A percentile compares a stretch with the other conserved stretches of the same genome.
Evolutionary conservation across 192 early-diverging fungal species (phyloP).

Genomic region (Linderina pennispora): DNA sequence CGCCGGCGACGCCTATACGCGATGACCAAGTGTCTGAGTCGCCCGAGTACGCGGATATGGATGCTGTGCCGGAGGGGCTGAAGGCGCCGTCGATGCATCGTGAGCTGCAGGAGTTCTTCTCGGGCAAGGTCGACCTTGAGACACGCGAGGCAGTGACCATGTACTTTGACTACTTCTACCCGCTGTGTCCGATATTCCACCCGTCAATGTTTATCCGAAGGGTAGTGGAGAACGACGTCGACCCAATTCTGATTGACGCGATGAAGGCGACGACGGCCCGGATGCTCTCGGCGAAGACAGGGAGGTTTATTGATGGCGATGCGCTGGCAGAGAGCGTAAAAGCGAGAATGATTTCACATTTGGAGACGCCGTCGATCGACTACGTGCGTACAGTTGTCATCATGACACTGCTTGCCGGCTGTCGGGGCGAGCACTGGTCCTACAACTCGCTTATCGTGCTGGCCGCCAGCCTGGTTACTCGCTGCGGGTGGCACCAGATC

Average conservation of each 20-base stretch:
- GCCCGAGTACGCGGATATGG: not conserved
- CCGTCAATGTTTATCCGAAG: conserved; percentile 46
- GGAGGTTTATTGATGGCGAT: conserved; percentile 20
- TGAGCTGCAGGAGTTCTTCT: conserved; percentile 29
- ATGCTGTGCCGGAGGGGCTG: conserved; percentile 9
- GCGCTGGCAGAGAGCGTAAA: conserved; percentile 38
- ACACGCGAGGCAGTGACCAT: conserved; percentile 39
- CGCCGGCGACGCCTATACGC: too few relatives aligned
- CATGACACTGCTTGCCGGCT: conserved; percentile 40
- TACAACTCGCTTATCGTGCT: conserved; percentile 48
- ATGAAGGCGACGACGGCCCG: conserved; percentile 40
- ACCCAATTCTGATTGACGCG: conserved; percentile 39
- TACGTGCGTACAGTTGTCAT: conserved; percentile 27
- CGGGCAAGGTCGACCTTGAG: conserved; percentile 18
- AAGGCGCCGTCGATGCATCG: conserved; percentile 24
- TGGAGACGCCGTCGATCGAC: conserved; percentile 31
- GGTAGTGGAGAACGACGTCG: conserved; percentile 34
- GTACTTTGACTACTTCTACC: conserved; percentile 48
- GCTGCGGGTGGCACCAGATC: conserved; percentile 38
- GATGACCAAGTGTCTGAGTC: too few relatives aligned
- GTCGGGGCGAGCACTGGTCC: conserved; percentile 37
- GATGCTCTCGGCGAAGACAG: conserved; percentile 24
- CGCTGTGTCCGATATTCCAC: conserved; percentile 44
- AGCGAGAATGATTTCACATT: conserved; percentile 22
- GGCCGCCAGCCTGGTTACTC: conserved; percentile 38